phyloP scores from a whole-genome alignment of 1,139 yeast genomes.

The Candida smagusa region DNA sequence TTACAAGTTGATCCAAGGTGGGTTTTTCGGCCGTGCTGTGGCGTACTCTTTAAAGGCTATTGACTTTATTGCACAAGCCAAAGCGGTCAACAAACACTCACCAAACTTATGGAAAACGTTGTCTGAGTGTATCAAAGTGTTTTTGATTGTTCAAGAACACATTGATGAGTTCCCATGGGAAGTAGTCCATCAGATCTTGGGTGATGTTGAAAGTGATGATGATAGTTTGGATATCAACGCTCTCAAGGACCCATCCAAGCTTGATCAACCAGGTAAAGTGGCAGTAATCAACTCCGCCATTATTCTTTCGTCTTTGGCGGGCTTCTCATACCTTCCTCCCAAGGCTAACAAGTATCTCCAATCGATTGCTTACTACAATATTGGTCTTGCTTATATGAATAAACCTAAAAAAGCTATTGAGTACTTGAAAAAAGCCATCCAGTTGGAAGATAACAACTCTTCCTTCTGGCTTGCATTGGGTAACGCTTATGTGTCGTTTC shows the following conservation, averaged over 20 bases:
- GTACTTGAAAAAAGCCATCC: slow-evolving; percentile 63
- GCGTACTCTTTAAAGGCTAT: slow-evolving; percentile 46
- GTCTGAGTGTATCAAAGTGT: slow-evolving; percentile 48
- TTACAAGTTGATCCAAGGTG: slow-evolving; percentile 49
- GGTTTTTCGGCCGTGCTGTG: slow-evolving; percentile 61
- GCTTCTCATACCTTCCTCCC: slow-evolving; percentile 25
- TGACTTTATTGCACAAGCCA: slow-evolving; percentile 43
- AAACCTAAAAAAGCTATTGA: slow-evolving; percentile 49
- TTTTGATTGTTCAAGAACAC: slow-evolving; percentile 42
- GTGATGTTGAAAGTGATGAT: slow-evolving; percentile 8
- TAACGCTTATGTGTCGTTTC: slow-evolving; percentile 54
- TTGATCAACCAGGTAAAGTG: background rate
- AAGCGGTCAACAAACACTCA: slow-evolving; percentile 32
- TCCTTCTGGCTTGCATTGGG: slow-evolving; percentile 86
- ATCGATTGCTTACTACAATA: slow-evolving; percentile 63
- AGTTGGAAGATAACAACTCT: slow-evolving; percentile 64
- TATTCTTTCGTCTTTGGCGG: slow-evolving; percentile 27
- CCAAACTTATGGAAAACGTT: slow-evolving; percentile 55
- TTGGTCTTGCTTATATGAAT: slow-evolving; percentile 63
- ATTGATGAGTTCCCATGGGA: slow-evolving; percentile 43
- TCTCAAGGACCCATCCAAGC: background rate
- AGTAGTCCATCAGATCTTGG: slow-evolving; percentile 32
- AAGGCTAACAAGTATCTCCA: slow-evolving; percentile 47
- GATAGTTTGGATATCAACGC: background rate
- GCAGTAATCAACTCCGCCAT: slow-evolving; percentile 14